Percentiles rank a stretch among this genome's conserved stretches.
These are phyloP conservation scores for Metarhizium sp. DNA, from an alignment of 2,329 filamentous ascomycete species.

Conservation along the genomic window DNA sequence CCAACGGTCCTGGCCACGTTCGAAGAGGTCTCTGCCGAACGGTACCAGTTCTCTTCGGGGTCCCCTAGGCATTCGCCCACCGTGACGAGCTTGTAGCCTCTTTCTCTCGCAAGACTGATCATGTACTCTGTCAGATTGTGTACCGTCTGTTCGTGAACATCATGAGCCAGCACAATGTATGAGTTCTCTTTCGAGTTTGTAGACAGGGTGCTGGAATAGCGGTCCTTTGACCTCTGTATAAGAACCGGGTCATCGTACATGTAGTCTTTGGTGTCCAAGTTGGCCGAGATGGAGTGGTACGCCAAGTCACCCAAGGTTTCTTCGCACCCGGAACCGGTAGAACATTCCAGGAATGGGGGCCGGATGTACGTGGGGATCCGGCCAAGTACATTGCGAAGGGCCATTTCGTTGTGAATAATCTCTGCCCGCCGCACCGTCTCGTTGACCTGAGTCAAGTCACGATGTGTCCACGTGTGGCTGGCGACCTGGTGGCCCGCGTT, in stretches of 20 bases:
- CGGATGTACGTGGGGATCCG: slow-evolving; percentile 34
- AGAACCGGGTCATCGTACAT: slow-evolving; percentile 38
- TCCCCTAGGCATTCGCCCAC: slow-evolving; percentile 19
- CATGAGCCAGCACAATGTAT: slow-evolving; percentile 45
- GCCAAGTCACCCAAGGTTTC: slow-evolving; percentile 29
- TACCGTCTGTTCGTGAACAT: slow-evolving; percentile 39
- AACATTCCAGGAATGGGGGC: slow-evolving; percentile 35
- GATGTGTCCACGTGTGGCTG: slow-evolving; percentile 39
- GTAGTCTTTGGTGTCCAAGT: slow-evolving; percentile 54
- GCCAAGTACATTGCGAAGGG: slow-evolving; percentile 31
- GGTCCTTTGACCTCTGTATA: slow-evolving; percentile 36
- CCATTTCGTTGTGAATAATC: slow-evolving; percentile 35
- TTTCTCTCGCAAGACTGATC: slow-evolving; percentile 27
- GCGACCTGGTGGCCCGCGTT: slow-evolving; percentile 35
- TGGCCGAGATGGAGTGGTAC: slow-evolving; percentile 48
- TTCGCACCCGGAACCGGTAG: slow-evolving; percentile 27
- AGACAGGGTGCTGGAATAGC: slow-evolving; percentile 27
- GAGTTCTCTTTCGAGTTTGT: slow-evolving; percentile 14
- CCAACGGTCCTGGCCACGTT: slow-evolving; percentile 1
- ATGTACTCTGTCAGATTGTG: slow-evolving; percentile 32
- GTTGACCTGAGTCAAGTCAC: slow-evolving; percentile 27
- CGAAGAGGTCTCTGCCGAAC: slow-evolving; percentile 15
- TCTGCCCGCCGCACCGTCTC: slow-evolving; percentile 25
- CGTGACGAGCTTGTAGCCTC: slow-evolving; percentile 39
- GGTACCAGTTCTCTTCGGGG: slow-evolving; percentile 37